Conservation (phyloP, 208 protist species). For the Crithidia thermophila region DNA sequence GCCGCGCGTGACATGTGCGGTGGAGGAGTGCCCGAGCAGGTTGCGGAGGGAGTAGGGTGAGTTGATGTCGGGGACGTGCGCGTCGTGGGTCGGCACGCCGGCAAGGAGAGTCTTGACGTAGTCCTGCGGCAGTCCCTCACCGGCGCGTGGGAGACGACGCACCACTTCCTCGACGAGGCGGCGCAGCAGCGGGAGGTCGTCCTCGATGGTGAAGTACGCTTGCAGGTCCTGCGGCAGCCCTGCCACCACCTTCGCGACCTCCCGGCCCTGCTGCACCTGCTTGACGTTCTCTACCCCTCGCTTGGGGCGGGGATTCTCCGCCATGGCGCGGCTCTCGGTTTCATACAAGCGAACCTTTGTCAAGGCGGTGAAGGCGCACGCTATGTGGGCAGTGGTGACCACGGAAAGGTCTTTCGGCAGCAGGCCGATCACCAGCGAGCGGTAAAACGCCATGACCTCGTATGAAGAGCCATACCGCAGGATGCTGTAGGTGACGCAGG, state of each 20-base stretch:
- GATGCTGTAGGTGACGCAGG: background rate
- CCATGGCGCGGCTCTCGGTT: too few relatives aligned
- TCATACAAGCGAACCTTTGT: too few relatives aligned
- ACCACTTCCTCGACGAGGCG: slow-evolving; percentile 19
- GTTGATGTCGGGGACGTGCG: background rate
- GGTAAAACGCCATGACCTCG: slow-evolving; percentile 2
- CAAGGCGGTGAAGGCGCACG: background rate
- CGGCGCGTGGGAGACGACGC: slow-evolving; percentile 20
- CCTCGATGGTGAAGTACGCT: slow-evolving; percentile 5
- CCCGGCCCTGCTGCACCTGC: background rate
- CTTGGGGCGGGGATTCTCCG: too few relatives aligned
- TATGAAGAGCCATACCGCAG: background rate
- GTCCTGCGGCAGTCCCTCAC: slow-evolving; percentile 15
- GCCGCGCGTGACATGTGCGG: background rate
- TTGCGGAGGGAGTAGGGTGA: background rate
- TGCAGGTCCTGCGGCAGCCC: slow-evolving; percentile 14
- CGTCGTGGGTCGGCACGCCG: background rate
- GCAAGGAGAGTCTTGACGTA: slow-evolving; percentile 23
- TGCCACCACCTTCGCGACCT: background rate
- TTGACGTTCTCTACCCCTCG: too few relatives aligned
- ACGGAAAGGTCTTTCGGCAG: background rate
- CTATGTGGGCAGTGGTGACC: background rate
- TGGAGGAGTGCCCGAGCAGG: background rate
- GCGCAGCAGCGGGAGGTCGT: background rate
- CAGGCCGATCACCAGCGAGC: background rate